Conservation (phyloP, 805 yeast species). For the Candida coleopterorum region DNA sequence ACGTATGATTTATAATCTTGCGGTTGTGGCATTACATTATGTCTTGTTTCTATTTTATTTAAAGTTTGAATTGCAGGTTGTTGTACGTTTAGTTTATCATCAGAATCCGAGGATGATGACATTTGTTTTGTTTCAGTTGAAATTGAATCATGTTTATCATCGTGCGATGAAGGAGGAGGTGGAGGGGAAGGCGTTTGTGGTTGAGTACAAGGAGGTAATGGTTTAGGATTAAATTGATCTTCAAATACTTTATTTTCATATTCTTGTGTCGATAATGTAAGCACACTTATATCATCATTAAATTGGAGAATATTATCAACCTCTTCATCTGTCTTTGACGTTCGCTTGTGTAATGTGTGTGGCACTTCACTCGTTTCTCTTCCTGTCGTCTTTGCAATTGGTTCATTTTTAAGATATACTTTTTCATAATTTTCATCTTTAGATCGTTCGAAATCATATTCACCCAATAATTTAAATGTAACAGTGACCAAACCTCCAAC, state of each 20-base stretch:
- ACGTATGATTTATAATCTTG: conserved; percentile 7
- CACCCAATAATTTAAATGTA: conserved; percentile 58
- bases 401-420: conserved; percentile 38
- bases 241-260: conserved; percentile 34
- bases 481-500: conserved; percentile 78
- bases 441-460: conserved; percentile 56
- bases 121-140: neutral
- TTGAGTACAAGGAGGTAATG: conserved; percentile 21
- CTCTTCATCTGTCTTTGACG: neutral
- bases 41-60: neutral
- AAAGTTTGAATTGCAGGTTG: neutral
- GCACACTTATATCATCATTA: conserved; percentile 17
- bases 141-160: neutral
- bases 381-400: conserved; percentile 5
- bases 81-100: neutral
- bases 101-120: conserved; percentile 1
- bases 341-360: neutral
- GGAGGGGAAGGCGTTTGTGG: neutral
- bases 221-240: conserved; percentile 30
- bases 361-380: neutral
- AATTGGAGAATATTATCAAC: neutral
- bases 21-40: conserved; percentile 5
- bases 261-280: conserved; percentile 34
- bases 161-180: neutral
- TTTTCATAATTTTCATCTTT: conserved; percentile 33